Conservation (phyloP, 1,139 yeast species). For the Suhomyces bokatorum region DNA sequence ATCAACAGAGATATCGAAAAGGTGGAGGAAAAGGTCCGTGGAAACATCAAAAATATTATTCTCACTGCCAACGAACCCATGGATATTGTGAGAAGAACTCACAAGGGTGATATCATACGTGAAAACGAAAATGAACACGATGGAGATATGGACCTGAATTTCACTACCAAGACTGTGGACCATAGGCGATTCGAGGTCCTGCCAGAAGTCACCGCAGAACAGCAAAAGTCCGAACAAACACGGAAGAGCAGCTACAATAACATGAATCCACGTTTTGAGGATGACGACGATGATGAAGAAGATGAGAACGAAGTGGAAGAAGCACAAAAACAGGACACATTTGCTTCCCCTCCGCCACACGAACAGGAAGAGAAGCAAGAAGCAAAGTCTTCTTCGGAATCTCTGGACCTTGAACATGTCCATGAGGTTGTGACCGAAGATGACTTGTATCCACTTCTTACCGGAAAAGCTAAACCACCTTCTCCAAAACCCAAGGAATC, state of each 20-base stretch:
- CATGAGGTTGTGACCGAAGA: constrained; percentile 11
- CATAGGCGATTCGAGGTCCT: constrained; percentile 38
- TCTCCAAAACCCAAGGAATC: neutral
- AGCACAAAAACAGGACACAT: neutral
- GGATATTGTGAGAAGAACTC: constrained; percentile 64
- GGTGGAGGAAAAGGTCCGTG: constrained; percentile 69
- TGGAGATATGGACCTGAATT: constrained; percentile 31
- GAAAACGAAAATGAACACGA: constrained; percentile 30
- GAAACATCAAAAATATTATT: constrained; percentile 21
- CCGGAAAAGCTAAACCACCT: constrained; percentile 1
- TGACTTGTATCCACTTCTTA: constrained; percentile 10
- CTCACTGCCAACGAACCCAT: constrained; percentile 19
- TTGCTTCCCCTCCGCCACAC: neutral
- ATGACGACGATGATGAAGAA: constrained; percentile 23
- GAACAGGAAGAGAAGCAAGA: constrained; percentile 4
- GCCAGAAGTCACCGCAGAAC: constrained; percentile 2
- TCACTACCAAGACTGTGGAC: constrained; percentile 44
- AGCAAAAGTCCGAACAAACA: constrained; percentile 4
- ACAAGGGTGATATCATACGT: constrained; percentile 76
- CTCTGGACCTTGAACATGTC: constrained; percentile 13
- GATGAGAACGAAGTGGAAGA: constrained; percentile 18
- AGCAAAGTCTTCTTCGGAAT: constrained; percentile 8
- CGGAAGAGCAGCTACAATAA: constrained; percentile 14
- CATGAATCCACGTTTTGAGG: constrained; percentile 20
- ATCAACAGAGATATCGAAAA: constrained; percentile 71